A percentile compares a stretch with the other conserved stretches of the same genome.
Evolutionary conservation across 2,329 filamentous ascomycete genomes (phyloP).

Genomic region (Xylariales sp.): DNA sequence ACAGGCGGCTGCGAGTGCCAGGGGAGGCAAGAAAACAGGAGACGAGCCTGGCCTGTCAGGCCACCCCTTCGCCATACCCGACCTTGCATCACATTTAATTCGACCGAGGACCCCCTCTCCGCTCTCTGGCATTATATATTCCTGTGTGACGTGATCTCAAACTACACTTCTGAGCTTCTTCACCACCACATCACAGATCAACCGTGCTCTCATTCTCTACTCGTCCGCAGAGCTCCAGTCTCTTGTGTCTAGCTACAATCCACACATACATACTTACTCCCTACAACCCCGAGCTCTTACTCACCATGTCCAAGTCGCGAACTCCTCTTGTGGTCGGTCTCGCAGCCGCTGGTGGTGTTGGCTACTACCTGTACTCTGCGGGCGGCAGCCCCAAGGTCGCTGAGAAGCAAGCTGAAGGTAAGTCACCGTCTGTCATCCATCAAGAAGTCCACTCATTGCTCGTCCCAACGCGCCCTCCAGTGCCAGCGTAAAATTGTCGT

Average conservation of each 20-base stretch:
- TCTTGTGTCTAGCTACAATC: constrained; percentile 1
- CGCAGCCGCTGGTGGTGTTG: constrained; percentile 62
- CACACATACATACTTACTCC: constrained; percentile 2
- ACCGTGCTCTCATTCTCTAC: not conserved
- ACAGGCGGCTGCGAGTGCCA: not conserved
- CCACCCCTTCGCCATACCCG: no score
- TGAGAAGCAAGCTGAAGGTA: constrained; percentile 84
- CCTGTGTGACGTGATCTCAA: no score
- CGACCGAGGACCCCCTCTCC: not conserved
- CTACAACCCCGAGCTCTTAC: no score
- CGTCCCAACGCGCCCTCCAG: no score
- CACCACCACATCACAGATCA: no score
- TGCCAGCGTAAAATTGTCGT: no score
- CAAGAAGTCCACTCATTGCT: no score
- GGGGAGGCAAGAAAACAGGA: no score
- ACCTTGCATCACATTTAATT: not conserved
- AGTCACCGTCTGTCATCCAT: constrained; percentile 31
- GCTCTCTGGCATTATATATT: no score
- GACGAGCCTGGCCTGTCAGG: no score
- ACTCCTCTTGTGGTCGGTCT: constrained; percentile 51
- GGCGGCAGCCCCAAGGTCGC: constrained; percentile 78
- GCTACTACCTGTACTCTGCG: constrained; percentile 88
- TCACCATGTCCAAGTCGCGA: constrained; percentile 43
- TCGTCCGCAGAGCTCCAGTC: not conserved
- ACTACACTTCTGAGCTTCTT: not conserved